Conservation (phyloP, 768 basidiomycete species). For the Lactifluus subvellereus region DNA sequence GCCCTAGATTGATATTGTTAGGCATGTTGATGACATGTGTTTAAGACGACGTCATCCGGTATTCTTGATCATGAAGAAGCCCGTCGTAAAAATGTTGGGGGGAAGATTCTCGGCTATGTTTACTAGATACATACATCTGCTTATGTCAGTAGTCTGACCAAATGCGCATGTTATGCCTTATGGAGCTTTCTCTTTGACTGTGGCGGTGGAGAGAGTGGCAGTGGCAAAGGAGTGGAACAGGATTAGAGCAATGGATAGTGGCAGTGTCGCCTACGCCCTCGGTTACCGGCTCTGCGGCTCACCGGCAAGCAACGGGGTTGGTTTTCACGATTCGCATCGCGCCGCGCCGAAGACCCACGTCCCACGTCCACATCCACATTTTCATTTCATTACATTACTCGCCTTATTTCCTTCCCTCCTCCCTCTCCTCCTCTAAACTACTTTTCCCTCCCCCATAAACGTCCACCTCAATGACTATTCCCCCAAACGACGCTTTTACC, state of each 20-base stretch:
- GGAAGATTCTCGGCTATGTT: conserved; percentile 89
- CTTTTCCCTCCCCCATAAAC: not conserved
- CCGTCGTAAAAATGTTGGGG: conserved; percentile 95
- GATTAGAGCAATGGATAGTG: not conserved
- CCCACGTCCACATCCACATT: not conserved
- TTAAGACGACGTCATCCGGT: conserved; percentile 91
- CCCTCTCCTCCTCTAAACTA: not conserved
- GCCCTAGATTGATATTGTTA: not conserved
- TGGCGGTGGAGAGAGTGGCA: too few relatives aligned
- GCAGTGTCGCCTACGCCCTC: not conserved
- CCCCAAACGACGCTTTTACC: conserved; percentile 24
- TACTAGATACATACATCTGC: conserved; percentile 47
- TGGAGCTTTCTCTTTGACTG: not conserved
- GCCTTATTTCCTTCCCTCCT: not conserved
- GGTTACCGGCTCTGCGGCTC: not conserved
- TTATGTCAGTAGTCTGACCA: not conserved
- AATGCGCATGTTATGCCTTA: not conserved
- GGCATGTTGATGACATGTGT: not conserved
- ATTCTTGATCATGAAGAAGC: conserved; percentile 99
- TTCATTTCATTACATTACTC: not conserved
- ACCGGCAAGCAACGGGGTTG: too few relatives aligned
- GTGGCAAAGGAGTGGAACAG: too few relatives aligned
- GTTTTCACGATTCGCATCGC: too few relatives aligned
- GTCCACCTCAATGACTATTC: conserved; percentile 15
- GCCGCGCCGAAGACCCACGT: too few relatives aligned